phyloP scores from a whole-genome alignment of 352 stramenopile genomes.

The Bremia lactucae region DNA sequence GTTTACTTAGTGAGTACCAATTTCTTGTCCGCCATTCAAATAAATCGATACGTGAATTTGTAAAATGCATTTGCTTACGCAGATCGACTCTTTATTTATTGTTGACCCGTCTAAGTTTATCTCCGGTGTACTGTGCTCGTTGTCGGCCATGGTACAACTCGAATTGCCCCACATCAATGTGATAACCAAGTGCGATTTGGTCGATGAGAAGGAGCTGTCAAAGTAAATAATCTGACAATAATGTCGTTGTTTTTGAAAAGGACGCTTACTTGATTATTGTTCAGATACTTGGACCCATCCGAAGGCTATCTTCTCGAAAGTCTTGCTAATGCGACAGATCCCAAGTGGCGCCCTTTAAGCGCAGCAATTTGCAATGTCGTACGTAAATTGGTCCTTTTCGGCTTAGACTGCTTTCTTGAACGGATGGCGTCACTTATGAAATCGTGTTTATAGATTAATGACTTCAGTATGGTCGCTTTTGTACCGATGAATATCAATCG shows the following conservation, averaged over 20 bases:
- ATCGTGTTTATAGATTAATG: conserved; percentile 56
- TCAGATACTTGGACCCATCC: conserved; percentile 69
- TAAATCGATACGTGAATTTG: background rate
- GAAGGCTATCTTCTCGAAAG: conserved; percentile 79
- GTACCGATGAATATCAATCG: conserved; percentile 95
- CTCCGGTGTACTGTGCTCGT: conserved; percentile 91
- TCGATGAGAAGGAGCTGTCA: conserved; percentile 81
- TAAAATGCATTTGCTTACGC: background rate
- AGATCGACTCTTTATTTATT: conserved; percentile 91
- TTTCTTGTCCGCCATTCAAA: too few relatives aligned
- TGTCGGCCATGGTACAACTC: conserved; percentile 97
- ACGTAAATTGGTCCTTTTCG: conserved; percentile 8
- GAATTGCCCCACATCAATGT: conserved; percentile 94
- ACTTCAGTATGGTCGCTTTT: conserved; percentile 97
- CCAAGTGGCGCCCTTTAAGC: conserved; percentile 78
- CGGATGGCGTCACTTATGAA: background rate
- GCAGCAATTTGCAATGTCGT: conserved; percentile 82
- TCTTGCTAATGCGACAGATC: conserved; percentile 61
- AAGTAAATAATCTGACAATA: conserved; percentile 36
- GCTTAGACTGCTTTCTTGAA: conserved; percentile 1
- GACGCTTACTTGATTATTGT: conserved; percentile 2
- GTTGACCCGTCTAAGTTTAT: conserved; percentile 97
- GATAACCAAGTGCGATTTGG: conserved; percentile 87
- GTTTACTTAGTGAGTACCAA: conserved; percentile 81
- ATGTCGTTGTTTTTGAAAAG: conserved; percentile 3